Base-by-base conservation (phyloP, 2,329 filamentous ascomycete genomes). In the Calonectria henricotiae region DNA sequence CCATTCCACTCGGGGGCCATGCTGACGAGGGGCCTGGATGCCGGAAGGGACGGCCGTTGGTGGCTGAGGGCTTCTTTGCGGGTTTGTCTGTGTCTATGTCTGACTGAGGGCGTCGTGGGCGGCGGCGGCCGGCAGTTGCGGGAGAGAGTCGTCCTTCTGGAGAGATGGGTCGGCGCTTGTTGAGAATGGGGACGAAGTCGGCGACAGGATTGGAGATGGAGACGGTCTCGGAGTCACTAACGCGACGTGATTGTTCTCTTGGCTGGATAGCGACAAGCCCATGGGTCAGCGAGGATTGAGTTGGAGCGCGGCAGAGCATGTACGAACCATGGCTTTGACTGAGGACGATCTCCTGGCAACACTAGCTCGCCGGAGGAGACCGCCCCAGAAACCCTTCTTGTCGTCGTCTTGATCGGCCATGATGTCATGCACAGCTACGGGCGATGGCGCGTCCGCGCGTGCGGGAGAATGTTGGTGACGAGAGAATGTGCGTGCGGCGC, bases 1-100 rank as follows among this genome's bases (percentile, higher is more conserved):
- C 82, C 58, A 90, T 80, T 61, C 86, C 87, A 12, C 82, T 80
- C 0, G 90, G 90, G 20, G 90, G 90, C 90, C 90, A 92, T 75
- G 86, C 82, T 2, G 85, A 86, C 68, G 89, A 79, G 5, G 85
- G 83, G 7, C 73, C 73, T 9, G 69, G 62, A 17, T 72, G 54
- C 27, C 77, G 74, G 51, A 67, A 61, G 13, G 63, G 23, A 32
- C 74, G 76, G 17, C 75, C 74, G 25, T 77, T 75, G 61, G 58
- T 49, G 39, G 65, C 67, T 12, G 67, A 66, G 32, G 74, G 41
- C 49, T 68, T 77, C 27, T 73, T 75, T 20, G 73, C 55, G 6
- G 76, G 69, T 49, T 68, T 73, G 62, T 63, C 71, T 8, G 69
- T 65, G 32, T 75, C 76, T 65, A 71, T 79, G 71, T 74, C 77